Base-by-base conservation (phyloP, 2,329 filamentous ascomycete genomes). In the Pseudocercospora musae region DNA sequence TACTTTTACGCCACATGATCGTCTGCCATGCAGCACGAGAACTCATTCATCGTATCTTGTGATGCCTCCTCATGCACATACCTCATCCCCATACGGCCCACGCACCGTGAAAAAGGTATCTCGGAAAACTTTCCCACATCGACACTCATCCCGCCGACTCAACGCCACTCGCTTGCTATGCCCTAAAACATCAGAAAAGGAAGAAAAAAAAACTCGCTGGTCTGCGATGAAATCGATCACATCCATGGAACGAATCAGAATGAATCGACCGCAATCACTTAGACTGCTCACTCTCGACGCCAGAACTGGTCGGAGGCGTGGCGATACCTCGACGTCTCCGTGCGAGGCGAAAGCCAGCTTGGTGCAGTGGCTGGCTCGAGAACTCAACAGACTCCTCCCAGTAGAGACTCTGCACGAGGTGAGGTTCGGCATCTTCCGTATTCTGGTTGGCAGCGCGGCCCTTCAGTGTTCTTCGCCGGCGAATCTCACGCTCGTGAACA, bases 401-500 rank as follows among this genome's bases (percentile, higher is more conserved):
- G 57, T 70, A 71, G 20, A 75, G 71, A 33, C 72, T 69, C 49
- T 69, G 66, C 10, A 66, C 54, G 4, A 66, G 52, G 25, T 60
- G 61, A 13, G 56, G 25, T 25, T 66, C 64, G 11, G 40, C 21
- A 23, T 48, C 52, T 18, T 62, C 65, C 5, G 62, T 62, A 7
- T 50, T 49, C 9, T 59, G 63, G 25, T 37, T 63, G 13, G 63
- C 56, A 23, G 59, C 31, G 20, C 65, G 67, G 46, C 65, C 66
- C 25, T 70, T 64, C 0, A 72, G 55, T 15, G 68, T 69, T 56
- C 74, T 78, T 37, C 63, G 64, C 21, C 73, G 62, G 15, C 73
- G 68, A 37, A 59, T 60, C 64, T 81, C 79, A 53, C 79, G 78
- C 70, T 81, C 79, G 6, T 72, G 73, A 21, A 81, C 69, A 8